Evolutionary conservation across 2,329 filamentous ascomycete species (phyloP).

Genomic region (Xylariaceae sp.): DNA sequence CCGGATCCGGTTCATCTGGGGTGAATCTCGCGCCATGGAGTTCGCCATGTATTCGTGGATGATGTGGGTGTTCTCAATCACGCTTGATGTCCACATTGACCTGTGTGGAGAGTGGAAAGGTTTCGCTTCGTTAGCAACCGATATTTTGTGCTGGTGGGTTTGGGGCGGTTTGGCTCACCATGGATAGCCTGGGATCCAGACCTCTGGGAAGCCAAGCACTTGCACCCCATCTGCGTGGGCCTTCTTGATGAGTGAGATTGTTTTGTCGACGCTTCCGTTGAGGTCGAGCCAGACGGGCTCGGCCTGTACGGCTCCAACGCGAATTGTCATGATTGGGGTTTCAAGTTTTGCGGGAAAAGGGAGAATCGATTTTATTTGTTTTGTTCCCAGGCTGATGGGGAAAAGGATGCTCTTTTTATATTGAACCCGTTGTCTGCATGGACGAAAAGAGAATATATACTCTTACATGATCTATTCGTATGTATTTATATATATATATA

Average conservation of each 20-base stretch:
- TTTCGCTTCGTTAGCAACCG: conserved; percentile 22
- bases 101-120: conserved; percentile 21
- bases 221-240: conserved; percentile 49
- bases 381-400: background rate
- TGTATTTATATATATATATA: too few species aligned
- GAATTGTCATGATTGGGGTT: conserved; percentile 20
- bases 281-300: conserved; percentile 59
- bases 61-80: conserved; percentile 38
- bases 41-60: conserved; percentile 34
- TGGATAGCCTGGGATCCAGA: conserved; percentile 52
- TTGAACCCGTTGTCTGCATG: too few species aligned
- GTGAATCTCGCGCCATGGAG: conserved; percentile 34
- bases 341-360: too few species aligned
- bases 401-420: too few species aligned
- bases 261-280: conserved; percentile 48
- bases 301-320: conserved; percentile 49
- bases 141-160: background rate
- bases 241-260: conserved; percentile 49
- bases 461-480: too few species aligned
- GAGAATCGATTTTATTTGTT: background rate
- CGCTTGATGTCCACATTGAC: conserved; percentile 36
- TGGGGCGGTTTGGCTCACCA: conserved; percentile 28
- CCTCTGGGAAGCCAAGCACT: conserved; percentile 51
- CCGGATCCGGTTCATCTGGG: conserved; percentile 40
- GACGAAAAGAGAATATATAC: too few species aligned